These are phyloP conservation scores for Ganoderma multipileum DNA, from an alignment of 1,284 basidiomycete genomes.

Conservation along the genomic window DNA sequence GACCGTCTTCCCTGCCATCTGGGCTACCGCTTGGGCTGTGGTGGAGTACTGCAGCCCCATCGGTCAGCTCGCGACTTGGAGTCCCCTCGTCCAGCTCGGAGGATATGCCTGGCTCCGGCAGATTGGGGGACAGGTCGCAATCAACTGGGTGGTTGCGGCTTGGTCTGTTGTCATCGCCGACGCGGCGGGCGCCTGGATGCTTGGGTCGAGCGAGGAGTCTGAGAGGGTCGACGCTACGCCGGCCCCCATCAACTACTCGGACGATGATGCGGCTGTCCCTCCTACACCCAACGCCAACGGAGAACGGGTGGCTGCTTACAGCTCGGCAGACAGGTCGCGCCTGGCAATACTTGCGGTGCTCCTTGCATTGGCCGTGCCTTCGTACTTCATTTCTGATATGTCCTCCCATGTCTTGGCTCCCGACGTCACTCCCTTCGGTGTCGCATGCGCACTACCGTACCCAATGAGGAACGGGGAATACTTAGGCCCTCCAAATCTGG, in stretches of 20 bases:
- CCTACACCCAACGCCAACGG: not conserved
- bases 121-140: conserved; percentile 59
- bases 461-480: conserved; percentile 52
- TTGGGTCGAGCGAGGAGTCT: conserved; percentile 45
- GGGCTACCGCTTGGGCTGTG: conserved; percentile 66
- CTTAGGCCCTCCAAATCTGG: conserved; percentile 49
- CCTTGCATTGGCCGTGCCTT: conserved; percentile 60
- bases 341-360: conserved; percentile 46
- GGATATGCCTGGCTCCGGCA: conserved; percentile 70
- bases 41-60: conserved; percentile 63
- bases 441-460: conserved; percentile 65
- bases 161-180: conserved; percentile 75
- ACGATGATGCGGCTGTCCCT: conserved; percentile 14
- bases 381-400: conserved; percentile 49
- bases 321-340: conserved; percentile 21
- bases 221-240: conserved; percentile 10
- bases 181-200: conserved; percentile 58
- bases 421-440: conserved; percentile 58
- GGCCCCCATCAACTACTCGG: conserved; percentile 20
- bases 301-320: too few species aligned
- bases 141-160: conserved; percentile 74
- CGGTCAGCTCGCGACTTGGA: conserved; percentile 76
- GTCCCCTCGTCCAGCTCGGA: conserved; percentile 56
- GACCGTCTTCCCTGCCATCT: conserved; percentile 70
- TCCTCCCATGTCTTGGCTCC: conserved; percentile 53